Evolutionary conservation across 805 yeast genomes (phyloP).

Genomic region (Lipomyces mesembrius): DNA sequence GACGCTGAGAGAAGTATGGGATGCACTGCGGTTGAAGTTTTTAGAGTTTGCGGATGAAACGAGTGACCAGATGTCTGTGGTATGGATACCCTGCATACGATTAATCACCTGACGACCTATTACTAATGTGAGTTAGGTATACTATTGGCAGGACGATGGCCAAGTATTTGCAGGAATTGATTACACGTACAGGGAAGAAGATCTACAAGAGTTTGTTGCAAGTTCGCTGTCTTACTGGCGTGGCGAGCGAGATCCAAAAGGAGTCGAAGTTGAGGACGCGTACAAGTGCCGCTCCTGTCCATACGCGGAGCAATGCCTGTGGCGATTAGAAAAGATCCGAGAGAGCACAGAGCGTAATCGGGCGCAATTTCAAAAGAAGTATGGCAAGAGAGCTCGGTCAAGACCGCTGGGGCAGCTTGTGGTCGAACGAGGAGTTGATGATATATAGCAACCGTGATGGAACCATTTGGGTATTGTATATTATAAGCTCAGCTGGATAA

Average conservation of each 20-base stretch:
- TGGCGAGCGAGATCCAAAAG: constrained; percentile 33
- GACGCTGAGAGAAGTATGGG: constrained; percentile 30
- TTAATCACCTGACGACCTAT: not conserved
- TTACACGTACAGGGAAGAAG: constrained; percentile 18
- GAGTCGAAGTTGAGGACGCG: constrained; percentile 37
- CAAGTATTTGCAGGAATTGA: constrained; percentile 28
- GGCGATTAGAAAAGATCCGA: constrained; percentile 28
- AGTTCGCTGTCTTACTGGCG: constrained; percentile 28
- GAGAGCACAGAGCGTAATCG: constrained; percentile 26
- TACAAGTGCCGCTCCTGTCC: constrained; percentile 34
- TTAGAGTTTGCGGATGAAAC: constrained; percentile 17
- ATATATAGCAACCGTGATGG: not conserved
- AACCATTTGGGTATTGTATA: too few species aligned
- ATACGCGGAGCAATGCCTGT: constrained; percentile 27
- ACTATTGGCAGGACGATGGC: constrained; percentile 29
- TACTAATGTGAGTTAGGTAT: constrained; percentile 6
- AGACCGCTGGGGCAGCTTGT: constrained; percentile 18
- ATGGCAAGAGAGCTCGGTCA: constrained; percentile 1
- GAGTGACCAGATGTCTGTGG: constrained; percentile 20
- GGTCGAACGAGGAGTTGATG: constrained; percentile 1
- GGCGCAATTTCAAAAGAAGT: constrained; percentile 16
- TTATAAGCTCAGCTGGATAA: not conserved
- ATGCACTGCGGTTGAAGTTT: constrained; percentile 16
- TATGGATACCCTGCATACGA: not conserved
- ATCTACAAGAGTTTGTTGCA: constrained; percentile 5